Evolutionary conservation across 768 basidiomycete species (phyloP).

Genomic region (Tricholoma saponaceum): DNA sequence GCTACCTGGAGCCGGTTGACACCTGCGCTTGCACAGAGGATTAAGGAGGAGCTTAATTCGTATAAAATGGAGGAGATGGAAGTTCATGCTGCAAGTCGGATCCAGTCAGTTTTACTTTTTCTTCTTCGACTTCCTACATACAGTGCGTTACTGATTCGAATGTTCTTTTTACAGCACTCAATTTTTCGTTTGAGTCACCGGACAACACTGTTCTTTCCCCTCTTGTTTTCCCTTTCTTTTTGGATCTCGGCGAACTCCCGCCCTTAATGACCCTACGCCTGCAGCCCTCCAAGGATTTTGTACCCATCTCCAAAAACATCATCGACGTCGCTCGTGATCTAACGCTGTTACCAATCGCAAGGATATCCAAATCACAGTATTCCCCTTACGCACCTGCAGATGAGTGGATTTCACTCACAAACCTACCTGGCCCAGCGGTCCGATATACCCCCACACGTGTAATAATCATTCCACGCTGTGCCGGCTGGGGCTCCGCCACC

Average conservation of each 20-base stretch:
- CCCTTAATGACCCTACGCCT: constrained; percentile 13
- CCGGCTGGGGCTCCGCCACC: constrained; percentile 14
- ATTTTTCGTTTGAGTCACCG: constrained; percentile 69
- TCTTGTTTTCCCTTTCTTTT: constrained; percentile 19
- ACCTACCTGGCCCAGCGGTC: constrained; percentile 9
- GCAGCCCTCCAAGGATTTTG: constrained; percentile 11
- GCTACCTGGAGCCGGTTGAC: constrained; percentile 97
- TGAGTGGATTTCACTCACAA: constrained; percentile 14
- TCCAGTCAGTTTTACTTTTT: constrained; percentile 59
- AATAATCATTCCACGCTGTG: constrained; percentile 14
- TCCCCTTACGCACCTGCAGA: constrained; percentile 6
- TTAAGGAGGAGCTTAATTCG: constrained; percentile 97
- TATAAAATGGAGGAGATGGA: constrained; percentile 99
- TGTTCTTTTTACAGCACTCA: constrained; percentile 55
- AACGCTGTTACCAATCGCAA: constrained; percentile 15
- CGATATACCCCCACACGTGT: constrained; percentile 20
- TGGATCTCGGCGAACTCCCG: constrained; percentile 16
- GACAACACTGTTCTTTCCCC: constrained; percentile 5
- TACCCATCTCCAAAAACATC: constrained; percentile 21
- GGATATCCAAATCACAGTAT: constrained; percentile 9
- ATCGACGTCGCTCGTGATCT: constrained; percentile 23
- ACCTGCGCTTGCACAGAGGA: constrained; percentile 89
- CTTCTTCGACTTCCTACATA: constrained; percentile 1
- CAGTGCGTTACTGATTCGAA: constrained; percentile 4
- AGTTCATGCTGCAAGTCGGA: constrained; percentile 89